Conservation (phyloP, 1,284 basidiomycete species). For the Psilocybe mexicana region DNA sequence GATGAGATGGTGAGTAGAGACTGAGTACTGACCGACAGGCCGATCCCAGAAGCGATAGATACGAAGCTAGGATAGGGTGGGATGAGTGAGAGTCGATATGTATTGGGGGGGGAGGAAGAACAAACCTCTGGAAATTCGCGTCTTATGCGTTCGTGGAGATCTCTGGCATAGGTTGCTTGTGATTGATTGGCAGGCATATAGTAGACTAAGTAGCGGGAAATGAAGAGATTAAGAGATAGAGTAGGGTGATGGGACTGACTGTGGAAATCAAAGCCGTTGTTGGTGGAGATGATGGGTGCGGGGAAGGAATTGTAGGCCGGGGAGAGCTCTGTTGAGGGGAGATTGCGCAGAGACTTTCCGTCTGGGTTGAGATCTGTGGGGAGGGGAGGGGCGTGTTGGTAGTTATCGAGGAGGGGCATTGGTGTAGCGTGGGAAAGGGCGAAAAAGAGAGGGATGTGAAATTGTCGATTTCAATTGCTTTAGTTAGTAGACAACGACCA, state of each 20-base stretch:
- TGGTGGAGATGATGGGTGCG: conserved; percentile 48
- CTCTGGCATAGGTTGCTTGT: conserved; percentile 53
- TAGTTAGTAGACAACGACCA: background rate
- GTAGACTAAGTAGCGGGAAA: conserved; percentile 48
- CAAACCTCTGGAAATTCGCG: conserved; percentile 71
- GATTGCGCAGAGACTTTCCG: conserved; percentile 60
- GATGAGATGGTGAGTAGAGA: background rate
- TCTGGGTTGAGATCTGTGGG: conserved; percentile 52
- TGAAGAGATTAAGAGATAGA: background rate
- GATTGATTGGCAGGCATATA: conserved; percentile 51
- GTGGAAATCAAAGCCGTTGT: conserved; percentile 70
- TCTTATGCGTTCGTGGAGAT: conserved; percentile 63
- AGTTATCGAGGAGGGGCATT: conserved; percentile 28
- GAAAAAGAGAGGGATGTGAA: conserved; percentile 17
- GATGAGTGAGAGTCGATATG: background rate
- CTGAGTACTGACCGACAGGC: conserved; percentile 50
- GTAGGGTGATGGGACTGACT: conserved; percentile 37
- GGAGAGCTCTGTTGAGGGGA: conserved; percentile 41
- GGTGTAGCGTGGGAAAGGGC: conserved; percentile 20
- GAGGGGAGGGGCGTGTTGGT: conserved; percentile 49
- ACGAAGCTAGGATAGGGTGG: conserved; percentile 44
- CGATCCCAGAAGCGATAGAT: conserved; percentile 67
- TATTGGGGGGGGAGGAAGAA: background rate
- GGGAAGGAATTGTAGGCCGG: conserved; percentile 55
- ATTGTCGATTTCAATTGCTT: conserved; percentile 2